These are phyloP conservation scores for Tulasnella sp. DNA, from an alignment of 768 basidiomycete species.

Conservation along the genomic window DNA sequence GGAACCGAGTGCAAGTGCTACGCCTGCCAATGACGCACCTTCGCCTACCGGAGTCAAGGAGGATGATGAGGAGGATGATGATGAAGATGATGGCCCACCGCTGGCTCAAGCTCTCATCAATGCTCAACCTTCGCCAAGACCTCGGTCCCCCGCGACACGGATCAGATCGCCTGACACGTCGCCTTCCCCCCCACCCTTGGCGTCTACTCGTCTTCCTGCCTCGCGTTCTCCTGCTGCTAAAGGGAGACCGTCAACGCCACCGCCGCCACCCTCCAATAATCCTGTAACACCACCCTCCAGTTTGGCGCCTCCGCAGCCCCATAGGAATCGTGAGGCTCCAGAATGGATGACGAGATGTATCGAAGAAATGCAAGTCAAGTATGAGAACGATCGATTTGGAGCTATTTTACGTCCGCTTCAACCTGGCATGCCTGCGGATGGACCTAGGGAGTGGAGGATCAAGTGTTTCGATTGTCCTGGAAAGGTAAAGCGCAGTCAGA, in stretches of 20 bases:
- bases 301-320: conserved; percentile 5
- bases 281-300: too few species aligned
- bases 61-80: conserved; percentile 19
- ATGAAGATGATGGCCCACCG: conserved; percentile 16
- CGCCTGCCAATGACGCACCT: conserved; percentile 10
- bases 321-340: conserved; percentile 18
- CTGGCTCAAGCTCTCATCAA: neutral
- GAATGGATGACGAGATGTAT: conserved; percentile 26
- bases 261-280: too few species aligned
- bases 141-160: neutral
- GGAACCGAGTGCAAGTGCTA: too few species aligned
- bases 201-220: conserved; percentile 30
- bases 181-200: conserved; percentile 24
- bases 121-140: conserved; percentile 14
- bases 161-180: conserved; percentile 23
- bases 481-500: conserved; percentile 43
- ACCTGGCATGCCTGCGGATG: conserved; percentile 34
- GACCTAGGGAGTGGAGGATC: conserved; percentile 69
- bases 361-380: conserved; percentile 51
- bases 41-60: conserved; percentile 10
- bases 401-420: conserved; percentile 48
- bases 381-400: conserved; percentile 74
- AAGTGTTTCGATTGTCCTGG: conserved; percentile 89
- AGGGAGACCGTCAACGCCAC: neutral
- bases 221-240: neutral